These are phyloP conservation scores for Blastobotrys peoriensis DNA, from an alignment of 805 yeast genomes.

Conservation along the genomic window DNA sequence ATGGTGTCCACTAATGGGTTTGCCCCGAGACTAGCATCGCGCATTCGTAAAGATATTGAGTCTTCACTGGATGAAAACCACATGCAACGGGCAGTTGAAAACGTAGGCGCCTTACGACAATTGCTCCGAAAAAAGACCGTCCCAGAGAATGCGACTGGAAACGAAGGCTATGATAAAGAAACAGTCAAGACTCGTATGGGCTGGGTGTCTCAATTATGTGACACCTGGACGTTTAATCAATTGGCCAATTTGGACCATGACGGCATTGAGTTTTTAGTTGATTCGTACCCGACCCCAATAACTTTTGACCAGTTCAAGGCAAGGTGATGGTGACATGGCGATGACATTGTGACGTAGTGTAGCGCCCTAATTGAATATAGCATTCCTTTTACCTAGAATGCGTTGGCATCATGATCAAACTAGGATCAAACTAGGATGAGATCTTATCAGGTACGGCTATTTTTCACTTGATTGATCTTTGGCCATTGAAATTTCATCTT, in stretches of 20 bases:
- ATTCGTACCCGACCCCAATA: slow-evolving; percentile 16
- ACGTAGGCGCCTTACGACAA: slow-evolving; percentile 51
- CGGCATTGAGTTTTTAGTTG: slow-evolving; percentile 36
- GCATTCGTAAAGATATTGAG: slow-evolving; percentile 52
- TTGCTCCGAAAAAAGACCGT: slow-evolving; percentile 41
- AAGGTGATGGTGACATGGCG: too few species aligned
- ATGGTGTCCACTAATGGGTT: slow-evolving; percentile 82
- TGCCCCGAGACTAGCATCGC: slow-evolving; percentile 67
- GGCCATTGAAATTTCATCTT: too few species aligned
- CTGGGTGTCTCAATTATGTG: slow-evolving; percentile 64
- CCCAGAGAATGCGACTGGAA: slow-evolving; percentile 39
- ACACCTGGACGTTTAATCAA: slow-evolving; percentile 48
- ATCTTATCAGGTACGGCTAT: too few species aligned
- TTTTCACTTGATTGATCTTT: too few species aligned
- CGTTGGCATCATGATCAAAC: too few species aligned
- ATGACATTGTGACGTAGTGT: too few species aligned
- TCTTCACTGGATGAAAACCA: slow-evolving; percentile 36
- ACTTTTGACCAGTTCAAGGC: neutral
- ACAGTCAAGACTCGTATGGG: slow-evolving; percentile 57
- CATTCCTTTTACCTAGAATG: too few species aligned
- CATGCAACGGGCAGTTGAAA: slow-evolving; percentile 51
- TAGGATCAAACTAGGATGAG: too few species aligned
- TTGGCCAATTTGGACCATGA: slow-evolving; percentile 42
- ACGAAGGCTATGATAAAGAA: slow-evolving; percentile 21
- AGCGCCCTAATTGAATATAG: too few species aligned